Conservation (phyloP, 2,329 filamentous ascomycete genomes). For the Aphanoascus verrucosus region DNA sequence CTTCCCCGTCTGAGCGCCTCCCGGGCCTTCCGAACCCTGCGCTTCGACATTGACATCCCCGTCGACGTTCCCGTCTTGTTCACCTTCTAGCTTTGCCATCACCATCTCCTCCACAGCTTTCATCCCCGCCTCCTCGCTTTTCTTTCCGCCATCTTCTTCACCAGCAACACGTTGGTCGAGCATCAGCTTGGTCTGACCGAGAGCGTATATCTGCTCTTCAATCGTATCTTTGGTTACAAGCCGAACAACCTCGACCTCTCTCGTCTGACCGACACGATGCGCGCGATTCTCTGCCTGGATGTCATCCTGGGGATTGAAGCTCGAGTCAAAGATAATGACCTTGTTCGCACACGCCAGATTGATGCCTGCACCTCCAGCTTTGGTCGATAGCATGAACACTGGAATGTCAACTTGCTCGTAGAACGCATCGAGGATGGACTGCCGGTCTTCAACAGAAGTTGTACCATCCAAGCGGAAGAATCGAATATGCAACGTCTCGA, state of each 20-base stretch:
- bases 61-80: background rate
- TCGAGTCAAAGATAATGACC: constrained; percentile 91
- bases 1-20: background rate
- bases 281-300: constrained; percentile 97
- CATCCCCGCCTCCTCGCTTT: constrained; percentile 40
- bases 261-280: constrained; percentile 82
- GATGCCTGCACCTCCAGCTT: constrained; percentile 91
- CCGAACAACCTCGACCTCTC: constrained; percentile 80
- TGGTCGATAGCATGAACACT: constrained; percentile 86
- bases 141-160: constrained; percentile 43
- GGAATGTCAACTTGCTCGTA: constrained; percentile 64
- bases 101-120: constrained; percentile 43
- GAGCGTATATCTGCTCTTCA: constrained; percentile 83
- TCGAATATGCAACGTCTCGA: constrained; percentile 59
- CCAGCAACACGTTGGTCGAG: constrained; percentile 66
- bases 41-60: background rate
- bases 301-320: constrained; percentile 97
- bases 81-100: constrained; percentile 29
- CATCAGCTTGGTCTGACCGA: constrained; percentile 86
- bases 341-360: constrained; percentile 95
- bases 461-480: constrained; percentile 81
- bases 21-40: background rate
- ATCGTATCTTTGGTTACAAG: constrained; percentile 73
- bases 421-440: constrained; percentile 81
- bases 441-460: constrained; percentile 71